phyloP scores from a whole-genome alignment of 768 basidiomycete species.

The Suillus sp. region DNA sequence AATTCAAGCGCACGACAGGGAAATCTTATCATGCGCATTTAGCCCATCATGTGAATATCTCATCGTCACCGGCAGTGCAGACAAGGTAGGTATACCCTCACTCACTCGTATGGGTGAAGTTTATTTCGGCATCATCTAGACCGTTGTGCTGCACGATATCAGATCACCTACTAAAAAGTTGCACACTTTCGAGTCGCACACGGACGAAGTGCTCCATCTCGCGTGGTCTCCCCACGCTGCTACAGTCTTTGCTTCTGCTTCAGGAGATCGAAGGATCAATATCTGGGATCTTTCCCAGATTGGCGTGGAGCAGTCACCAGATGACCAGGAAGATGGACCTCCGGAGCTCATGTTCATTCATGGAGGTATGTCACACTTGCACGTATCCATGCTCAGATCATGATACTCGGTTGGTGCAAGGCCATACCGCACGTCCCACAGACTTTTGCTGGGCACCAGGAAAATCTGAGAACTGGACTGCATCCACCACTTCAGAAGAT shows the following conservation, averaged over 20 bases:
- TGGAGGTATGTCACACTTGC: constrained; percentile 62
- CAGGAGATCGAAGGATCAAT: constrained; percentile 90
- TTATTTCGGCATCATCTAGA: constrained; percentile 48
- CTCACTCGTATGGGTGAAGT: background rate
- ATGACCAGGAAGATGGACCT: constrained; percentile 97
- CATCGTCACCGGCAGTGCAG: constrained; percentile 88
- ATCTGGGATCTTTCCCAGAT: constrained; percentile 93
- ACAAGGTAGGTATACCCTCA: constrained; percentile 63
- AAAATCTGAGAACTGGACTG: constrained; percentile 79
- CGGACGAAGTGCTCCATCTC: constrained; percentile 91
- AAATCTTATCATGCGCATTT: constrained; percentile 90
- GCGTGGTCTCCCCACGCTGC: constrained; percentile 94
- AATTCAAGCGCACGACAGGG: constrained; percentile 85
- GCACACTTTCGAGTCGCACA: constrained; percentile 91
- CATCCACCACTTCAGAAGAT: constrained; percentile 90
- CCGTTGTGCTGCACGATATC: constrained; percentile 85
- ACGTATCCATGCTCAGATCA: constrained; percentile 12
- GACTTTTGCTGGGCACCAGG: constrained; percentile 97
- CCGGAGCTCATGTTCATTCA: constrained; percentile 96
- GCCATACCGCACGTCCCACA: constrained; percentile 85
- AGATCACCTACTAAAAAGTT: constrained; percentile 72
- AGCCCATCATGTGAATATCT: constrained; percentile 80
- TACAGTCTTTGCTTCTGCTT: constrained; percentile 93
- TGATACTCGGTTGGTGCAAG: constrained; percentile 39
- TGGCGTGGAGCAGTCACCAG: constrained; percentile 94